Base-by-base conservation (phyloP, 1,284 basidiomycete species). In the Microstroma glucosiphilum region DNA sequence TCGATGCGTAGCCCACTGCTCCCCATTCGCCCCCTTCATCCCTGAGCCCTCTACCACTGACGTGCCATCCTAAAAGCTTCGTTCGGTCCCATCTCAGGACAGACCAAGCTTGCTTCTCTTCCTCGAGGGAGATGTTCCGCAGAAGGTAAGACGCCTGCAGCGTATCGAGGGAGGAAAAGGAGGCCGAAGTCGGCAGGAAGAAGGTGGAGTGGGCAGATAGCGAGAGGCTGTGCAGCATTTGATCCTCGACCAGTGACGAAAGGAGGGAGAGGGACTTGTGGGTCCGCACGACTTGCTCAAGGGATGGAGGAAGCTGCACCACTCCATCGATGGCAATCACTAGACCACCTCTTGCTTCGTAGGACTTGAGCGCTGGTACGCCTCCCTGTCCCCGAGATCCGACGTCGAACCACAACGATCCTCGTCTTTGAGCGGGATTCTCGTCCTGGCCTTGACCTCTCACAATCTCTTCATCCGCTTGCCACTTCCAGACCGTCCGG, bases 171-270 rank as follows among this genome's bases (percentile, higher is more conserved):
- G 59, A 53, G 6, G 82, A 86, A 87, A 83, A 96, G 11, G 96
- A 93, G 25, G 84, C 81, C 73, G 96, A 86, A 15, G 88, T 83
- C 0, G 96, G 94, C 1, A 96, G 84, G 79, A 99, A 99, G 42
- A 98, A 72, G 0, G 94, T 96, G 40, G 96, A 81, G 72, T 89
- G 87, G 0, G 90, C 82, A 0, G 62, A 73, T 6, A 67, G 67
- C 7, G 71, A 68, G 12, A 78, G 59, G 12, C 66, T 69, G 23
- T 64, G 62, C 13, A 77, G 40, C 4, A 67, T 58, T 25, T 67
- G 59, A 25, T 62, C 61, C 85, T 73, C 57, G 54, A 79, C 59
- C 55, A 80, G 65, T 73, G 76, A 66, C 1, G 73, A 61, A 21
- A 81, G 63, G 12, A 64, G 69, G 1, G 73, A 68, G 2, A 81